Evolutionary conservation across 257 asterid species (phyloP), one percentile per base, ranked within the genome.

Genomic region (Nicotiana tabacum): DNA sequence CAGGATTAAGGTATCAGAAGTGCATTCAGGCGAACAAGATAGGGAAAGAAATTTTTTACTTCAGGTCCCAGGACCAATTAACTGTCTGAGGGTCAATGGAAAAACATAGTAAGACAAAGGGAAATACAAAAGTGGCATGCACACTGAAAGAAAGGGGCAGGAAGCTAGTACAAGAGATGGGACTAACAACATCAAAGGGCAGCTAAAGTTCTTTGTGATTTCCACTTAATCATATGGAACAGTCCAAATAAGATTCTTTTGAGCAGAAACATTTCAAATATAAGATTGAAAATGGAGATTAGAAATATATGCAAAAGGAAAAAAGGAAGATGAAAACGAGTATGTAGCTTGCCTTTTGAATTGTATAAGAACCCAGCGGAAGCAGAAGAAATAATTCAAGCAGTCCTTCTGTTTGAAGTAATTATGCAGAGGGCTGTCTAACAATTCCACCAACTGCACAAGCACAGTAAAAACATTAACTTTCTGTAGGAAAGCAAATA

Each of bases 331-430:
- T 68, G 77, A 68, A 68, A 68, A 68, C 18, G 2, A 43, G 77
- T 18, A 29, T 9, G 17, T 18, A 68, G 21, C 53, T 67, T 17
- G 55, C 77, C 77, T 67, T 51, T 96, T 96, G 58, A 96, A 96
- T 91, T 96, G 99, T 84, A 96, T 96, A 83, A 96, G 93, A 70
- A 96, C 84, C 99, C 99, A 96, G 80, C 99, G 99, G 64, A 96
- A 96, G 88, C 99, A 96, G 88, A 96, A 96, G 97, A 96, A 96
- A 86, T 91, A 96, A 84, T 96, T 96, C 89, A 96, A 87, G 90
- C 99, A 96, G 33, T 96, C 99, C 60, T 90, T 89, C 97, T 93
- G 92, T 87, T 80, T 80, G 82, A 96, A 94, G 84, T 96, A 94
- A 90, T 91, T 91, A 87, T 96, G 95, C 92, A 96, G 85, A 66